Conservation (phyloP, 1,284 basidiomycete species). For the Sporisorium graminicola region DNA sequence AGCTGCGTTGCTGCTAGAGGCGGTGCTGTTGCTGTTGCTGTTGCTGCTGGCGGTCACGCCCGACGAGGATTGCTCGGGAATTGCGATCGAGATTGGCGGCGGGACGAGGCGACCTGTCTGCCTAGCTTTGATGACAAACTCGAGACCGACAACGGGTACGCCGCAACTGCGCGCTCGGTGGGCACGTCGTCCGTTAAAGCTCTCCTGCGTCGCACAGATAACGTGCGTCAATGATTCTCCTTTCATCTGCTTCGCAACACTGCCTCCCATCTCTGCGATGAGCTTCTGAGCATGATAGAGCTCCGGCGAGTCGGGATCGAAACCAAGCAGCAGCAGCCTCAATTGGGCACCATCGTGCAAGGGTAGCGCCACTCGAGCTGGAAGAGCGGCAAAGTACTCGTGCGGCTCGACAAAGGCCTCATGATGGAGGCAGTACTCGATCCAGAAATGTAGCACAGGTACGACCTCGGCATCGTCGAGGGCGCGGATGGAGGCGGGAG, state of each 20-base stretch:
- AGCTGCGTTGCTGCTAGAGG: conserved; percentile 5
- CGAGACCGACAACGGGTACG: conserved; percentile 44
- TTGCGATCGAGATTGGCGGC: conserved; percentile 12
- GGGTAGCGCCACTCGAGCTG: conserved; percentile 39
- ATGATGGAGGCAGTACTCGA: conserved; percentile 60
- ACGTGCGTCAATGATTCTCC: conserved; percentile 48
- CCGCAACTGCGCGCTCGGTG: conserved; percentile 36
- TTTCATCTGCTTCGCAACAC: conserved; percentile 33
- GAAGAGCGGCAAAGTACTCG: conserved; percentile 46
- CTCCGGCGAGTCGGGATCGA: conserved; percentile 49
- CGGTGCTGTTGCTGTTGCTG: conserved; percentile 13
- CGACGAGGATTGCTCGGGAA: conserved; percentile 11
- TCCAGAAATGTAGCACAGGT: conserved; percentile 59
- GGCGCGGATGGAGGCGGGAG: conserved; percentile 12
- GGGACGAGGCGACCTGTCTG: conserved; percentile 27
- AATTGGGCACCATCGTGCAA: conserved; percentile 26
- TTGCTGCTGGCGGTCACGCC: conserved; percentile 10
- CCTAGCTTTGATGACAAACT: conserved; percentile 35
- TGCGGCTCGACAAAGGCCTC: conserved; percentile 44
- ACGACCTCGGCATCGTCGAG: conserved; percentile 6
- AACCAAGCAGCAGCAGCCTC: conserved; percentile 44
- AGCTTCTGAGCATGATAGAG: conserved; percentile 53
- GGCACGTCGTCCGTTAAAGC: conserved; percentile 27
- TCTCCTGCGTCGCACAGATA: conserved; percentile 38
- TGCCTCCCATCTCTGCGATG: conserved; percentile 47